Conservation (phyloP, 805 yeast genomes). For the Starmerella roubikii region DNA sequence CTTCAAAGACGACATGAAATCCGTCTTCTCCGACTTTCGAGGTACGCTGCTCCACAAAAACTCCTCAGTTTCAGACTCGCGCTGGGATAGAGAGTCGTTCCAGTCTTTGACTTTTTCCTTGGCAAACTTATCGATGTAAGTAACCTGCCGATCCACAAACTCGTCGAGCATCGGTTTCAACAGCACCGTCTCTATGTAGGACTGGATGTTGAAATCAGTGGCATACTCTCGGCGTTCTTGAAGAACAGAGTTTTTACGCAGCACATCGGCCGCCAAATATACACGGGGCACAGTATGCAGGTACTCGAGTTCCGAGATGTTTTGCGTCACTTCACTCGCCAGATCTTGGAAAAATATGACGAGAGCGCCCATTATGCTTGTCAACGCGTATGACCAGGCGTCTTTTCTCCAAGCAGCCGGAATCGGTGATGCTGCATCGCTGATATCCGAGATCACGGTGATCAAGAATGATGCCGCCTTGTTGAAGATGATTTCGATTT, state of each 20-base stretch:
- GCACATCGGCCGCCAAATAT: background rate
- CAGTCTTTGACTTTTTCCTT: slow-evolving; percentile 23
- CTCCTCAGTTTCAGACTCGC: slow-evolving; percentile 38
- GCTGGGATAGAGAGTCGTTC: slow-evolving; percentile 26
- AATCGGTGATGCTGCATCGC: background rate
- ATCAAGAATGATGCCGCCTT: slow-evolving; percentile 2
- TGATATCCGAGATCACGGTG: background rate
- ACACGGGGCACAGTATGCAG: slow-evolving; percentile 8
- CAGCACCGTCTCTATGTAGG: background rate
- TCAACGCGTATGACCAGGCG: slow-evolving; percentile 1
- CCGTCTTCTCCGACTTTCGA: slow-evolving; percentile 33
- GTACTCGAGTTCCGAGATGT: slow-evolving; percentile 10
- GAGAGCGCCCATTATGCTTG: slow-evolving; percentile 1
- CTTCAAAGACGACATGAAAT: slow-evolving; percentile 39
- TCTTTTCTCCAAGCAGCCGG: slow-evolving; percentile 4
- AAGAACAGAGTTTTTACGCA: background rate
- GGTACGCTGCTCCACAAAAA: slow-evolving; percentile 37
- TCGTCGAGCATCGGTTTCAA: slow-evolving; percentile 11
- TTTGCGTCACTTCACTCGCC: background rate
- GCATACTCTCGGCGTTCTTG: background rate
- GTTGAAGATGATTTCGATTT: slow-evolving; percentile 1
- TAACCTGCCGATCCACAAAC: slow-evolving; percentile 14
- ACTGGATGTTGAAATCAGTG: background rate
- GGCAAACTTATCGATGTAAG: slow-evolving; percentile 22
- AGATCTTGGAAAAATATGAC: slow-evolving; percentile 2